Evolutionary conservation across 2,329 filamentous ascomycete genomes (phyloP).

Genomic region (Amylocarpus encephaloides): DNA sequence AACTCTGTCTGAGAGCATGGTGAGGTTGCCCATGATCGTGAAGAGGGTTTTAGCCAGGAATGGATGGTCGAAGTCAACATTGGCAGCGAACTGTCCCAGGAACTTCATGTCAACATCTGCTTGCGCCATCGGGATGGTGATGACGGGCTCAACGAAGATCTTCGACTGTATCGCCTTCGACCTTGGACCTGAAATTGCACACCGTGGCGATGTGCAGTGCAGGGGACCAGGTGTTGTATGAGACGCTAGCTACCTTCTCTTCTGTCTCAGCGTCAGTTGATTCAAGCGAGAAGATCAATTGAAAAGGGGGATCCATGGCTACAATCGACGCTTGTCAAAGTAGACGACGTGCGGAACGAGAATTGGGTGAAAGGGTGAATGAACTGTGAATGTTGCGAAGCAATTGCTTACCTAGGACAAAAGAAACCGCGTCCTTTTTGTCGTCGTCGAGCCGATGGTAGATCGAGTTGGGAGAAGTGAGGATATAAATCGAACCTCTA

Average conservation of each 20-base stretch:
- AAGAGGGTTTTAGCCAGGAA: slow-evolving; percentile 78
- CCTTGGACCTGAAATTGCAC: too few species aligned
- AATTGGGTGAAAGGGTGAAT: too few species aligned
- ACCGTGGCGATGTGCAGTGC: too few species aligned
- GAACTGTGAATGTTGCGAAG: too few species aligned
- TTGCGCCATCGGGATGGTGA: slow-evolving; percentile 67
- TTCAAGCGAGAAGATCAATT: too few species aligned
- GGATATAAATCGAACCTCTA: neutral
- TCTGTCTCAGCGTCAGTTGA: too few species aligned
- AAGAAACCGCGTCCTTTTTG: neutral
- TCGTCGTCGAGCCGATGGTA: neutral
- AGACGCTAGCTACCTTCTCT: too few species aligned
- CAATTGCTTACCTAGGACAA: too few species aligned
- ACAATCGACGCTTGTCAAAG: too few species aligned
- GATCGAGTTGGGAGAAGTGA: neutral
- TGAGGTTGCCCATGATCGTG: slow-evolving; percentile 84
- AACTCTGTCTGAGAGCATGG: slow-evolving; percentile 79
- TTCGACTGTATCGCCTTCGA: neutral
- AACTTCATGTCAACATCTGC: slow-evolving; percentile 98
- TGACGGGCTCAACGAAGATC: neutral
- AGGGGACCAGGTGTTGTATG: too few species aligned
- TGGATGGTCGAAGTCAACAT: slow-evolving; percentile 70
- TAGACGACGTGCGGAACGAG: too few species aligned
- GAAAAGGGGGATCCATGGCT: too few species aligned
- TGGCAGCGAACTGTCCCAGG: slow-evolving; percentile 78